These are phyloP conservation scores for Ogataea naganishii DNA, from an alignment of 805 yeast species.

Conservation along the genomic window DNA sequence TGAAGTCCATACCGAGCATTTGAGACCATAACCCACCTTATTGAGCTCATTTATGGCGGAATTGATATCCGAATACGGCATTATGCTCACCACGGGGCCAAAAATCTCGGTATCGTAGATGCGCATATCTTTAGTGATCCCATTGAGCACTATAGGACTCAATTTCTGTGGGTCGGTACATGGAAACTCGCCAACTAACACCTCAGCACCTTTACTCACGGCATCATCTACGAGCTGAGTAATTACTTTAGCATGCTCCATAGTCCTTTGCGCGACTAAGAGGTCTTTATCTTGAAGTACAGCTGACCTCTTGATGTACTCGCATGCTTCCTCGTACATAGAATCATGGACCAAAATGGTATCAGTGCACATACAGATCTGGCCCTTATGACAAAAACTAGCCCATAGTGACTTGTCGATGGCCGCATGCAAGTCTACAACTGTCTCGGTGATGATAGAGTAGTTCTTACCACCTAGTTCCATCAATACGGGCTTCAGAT, in stretches of 20 bases:
- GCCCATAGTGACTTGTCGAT: slow-evolving; percentile 21
- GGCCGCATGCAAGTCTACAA: slow-evolving; percentile 25
- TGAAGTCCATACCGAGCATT: slow-evolving; percentile 32
- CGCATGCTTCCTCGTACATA: slow-evolving; percentile 23
- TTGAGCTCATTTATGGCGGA: slow-evolving; percentile 19
- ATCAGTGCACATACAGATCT: slow-evolving; percentile 40
- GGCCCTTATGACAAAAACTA: slow-evolving; percentile 36
- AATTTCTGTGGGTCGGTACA: slow-evolving; percentile 3
- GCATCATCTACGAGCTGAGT: slow-evolving; percentile 26
- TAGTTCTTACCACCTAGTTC: slow-evolving; percentile 40
- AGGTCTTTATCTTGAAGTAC: slow-evolving; percentile 9
- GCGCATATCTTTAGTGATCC: slow-evolving; percentile 22
- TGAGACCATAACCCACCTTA: slow-evolving; percentile 26
- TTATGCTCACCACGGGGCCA: slow-evolving; percentile 32
- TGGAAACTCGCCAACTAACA: slow-evolving; percentile 16
- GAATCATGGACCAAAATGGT: slow-evolving; percentile 26
- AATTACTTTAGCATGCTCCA: slow-evolving; percentile 15
- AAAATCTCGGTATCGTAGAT: slow-evolving; percentile 28
- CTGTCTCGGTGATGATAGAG: slow-evolving; percentile 24
- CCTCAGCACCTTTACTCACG: slow-evolving; percentile 26
- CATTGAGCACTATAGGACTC: slow-evolving; percentile 25
- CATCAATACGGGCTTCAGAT: slow-evolving; percentile 31
- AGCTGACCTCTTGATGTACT: slow-evolving; percentile 9
- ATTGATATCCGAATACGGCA: slow-evolving; percentile 16
- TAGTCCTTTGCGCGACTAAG: slow-evolving; percentile 22